Conservation (phyloP, 2,329 filamentous ascomycete genomes). For the Colletotrichum aenigma region DNA sequence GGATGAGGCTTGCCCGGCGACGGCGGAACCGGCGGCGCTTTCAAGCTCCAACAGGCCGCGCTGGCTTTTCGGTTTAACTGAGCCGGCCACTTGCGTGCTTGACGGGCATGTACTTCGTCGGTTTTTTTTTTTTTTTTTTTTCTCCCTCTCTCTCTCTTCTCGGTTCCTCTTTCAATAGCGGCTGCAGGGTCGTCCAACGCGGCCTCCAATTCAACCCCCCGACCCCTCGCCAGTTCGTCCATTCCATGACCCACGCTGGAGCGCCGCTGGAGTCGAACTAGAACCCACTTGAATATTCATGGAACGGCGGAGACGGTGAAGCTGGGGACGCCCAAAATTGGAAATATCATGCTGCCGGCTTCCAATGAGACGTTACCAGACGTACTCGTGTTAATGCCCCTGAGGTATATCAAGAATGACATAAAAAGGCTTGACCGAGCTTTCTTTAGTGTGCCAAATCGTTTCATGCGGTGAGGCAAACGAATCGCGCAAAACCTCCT, state of each 20-base stretch:
- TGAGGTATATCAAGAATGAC: background rate
- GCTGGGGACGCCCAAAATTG: constrained; percentile 2
- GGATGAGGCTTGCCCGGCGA: background rate
- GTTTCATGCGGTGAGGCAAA: background rate
- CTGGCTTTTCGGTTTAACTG: background rate
- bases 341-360: background rate
- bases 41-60: background rate
- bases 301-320: constrained; percentile 1
- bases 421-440: background rate
- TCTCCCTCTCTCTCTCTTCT: background rate
- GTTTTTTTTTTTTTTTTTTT: background rate
- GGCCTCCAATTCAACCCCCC: background rate
- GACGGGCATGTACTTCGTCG: background rate
- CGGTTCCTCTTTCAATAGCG: constrained; percentile 16
- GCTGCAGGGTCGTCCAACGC: constrained; percentile 12
- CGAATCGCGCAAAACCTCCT: background rate
- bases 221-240: background rate
- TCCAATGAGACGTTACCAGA: background rate
- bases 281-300: constrained; percentile 12
- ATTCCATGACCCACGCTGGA: constrained; percentile 5
- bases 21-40: background rate
- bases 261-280: background rate
- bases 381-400: background rate
- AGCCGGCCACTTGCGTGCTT: background rate
- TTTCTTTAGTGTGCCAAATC: background rate